Evolutionary conservation across 352 stramenopile species (phyloP).

Genomic region (Phytopythium ostracodes): DNA sequence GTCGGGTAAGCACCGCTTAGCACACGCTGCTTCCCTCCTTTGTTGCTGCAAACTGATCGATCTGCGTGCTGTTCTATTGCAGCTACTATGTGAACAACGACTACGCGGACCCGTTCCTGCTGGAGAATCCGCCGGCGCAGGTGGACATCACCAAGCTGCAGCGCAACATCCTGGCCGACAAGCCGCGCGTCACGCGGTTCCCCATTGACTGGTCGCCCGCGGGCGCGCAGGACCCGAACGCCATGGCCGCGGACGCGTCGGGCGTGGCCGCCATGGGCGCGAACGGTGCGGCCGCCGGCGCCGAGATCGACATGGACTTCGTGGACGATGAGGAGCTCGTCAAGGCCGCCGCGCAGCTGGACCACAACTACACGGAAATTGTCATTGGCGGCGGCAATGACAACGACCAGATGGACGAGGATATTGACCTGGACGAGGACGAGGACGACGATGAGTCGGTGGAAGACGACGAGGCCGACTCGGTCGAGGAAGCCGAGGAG

Average conservation of each 20-base stretch:
- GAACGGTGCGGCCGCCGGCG: conserved; percentile 19
- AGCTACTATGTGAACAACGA: conserved; percentile 99
- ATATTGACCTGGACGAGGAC: conserved; percentile 56
- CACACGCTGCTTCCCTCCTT: too few species aligned
- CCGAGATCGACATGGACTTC: conserved; percentile 63
- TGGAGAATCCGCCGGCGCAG: conserved; percentile 69
- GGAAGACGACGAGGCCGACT: conserved; percentile 52
- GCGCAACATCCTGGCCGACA: conserved; percentile 96
- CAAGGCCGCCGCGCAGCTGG: conserved; percentile 78
- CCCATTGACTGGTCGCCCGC: conserved; percentile 94
- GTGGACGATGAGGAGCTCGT: conserved; percentile 84
- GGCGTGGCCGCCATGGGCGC: conserved; percentile 12
- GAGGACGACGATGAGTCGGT: conserved; percentile 58
- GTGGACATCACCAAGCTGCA: conserved; percentile 93
- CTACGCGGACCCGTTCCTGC: conserved; percentile 90
- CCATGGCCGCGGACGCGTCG: conserved; percentile 38
- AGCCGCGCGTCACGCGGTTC: conserved; percentile 94
- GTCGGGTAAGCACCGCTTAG: conserved; percentile 50
- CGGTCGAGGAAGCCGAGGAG: conserved; percentile 63
- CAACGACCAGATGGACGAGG: conserved; percentile 57
- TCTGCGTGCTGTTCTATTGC: background rate
- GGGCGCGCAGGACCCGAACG: conserved; percentile 36
- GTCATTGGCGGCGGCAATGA: conserved; percentile 57
- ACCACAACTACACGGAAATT: conserved; percentile 89
- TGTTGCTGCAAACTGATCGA: background rate